phyloP scores from a whole-genome alignment of 768 basidiomycete genomes.

The Dioszegia aurantiaca region DNA sequence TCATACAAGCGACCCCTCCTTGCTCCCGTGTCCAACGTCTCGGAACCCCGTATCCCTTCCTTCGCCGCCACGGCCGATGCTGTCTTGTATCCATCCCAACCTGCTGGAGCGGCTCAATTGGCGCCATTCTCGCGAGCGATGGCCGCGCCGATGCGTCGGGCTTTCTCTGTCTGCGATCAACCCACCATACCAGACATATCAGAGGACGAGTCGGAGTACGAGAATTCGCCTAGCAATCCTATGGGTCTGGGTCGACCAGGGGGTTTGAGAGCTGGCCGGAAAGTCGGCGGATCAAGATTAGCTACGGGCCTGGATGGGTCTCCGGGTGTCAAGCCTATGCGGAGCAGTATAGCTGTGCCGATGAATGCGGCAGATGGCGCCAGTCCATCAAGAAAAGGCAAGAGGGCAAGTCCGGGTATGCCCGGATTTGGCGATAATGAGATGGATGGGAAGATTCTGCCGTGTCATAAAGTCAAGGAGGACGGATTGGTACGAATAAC shows the following conservation, averaged over 20 bases:
- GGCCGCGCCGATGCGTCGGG: constrained; percentile 45
- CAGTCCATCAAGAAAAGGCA: constrained; percentile 25
- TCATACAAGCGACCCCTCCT: constrained; percentile 45
- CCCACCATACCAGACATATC: constrained; percentile 32
- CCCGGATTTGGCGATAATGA: constrained; percentile 93
- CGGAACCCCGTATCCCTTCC: constrained; percentile 21
- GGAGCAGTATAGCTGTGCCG: constrained; percentile 26
- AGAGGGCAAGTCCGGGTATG: constrained; percentile 56
- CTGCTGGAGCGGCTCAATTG: constrained; percentile 5
- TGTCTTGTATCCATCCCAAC: constrained; percentile 31
- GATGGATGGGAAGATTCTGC: constrained; percentile 84
- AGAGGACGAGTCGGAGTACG: constrained; percentile 41
- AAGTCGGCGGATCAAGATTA: constrained; percentile 26
- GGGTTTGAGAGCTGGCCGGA: constrained; percentile 20
- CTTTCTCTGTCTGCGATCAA: constrained; percentile 50
- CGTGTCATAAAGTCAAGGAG: constrained; percentile 88
- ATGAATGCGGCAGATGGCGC: constrained; percentile 12
- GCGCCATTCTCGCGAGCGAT: constrained; percentile 34
- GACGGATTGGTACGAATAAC: constrained; percentile 93
- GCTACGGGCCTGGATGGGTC: constrained; percentile 37
- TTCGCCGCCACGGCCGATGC: constrained; percentile 40
- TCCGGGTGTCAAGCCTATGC: constrained; percentile 31
- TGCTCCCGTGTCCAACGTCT: constrained; percentile 22
- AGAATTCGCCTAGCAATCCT: constrained; percentile 35
- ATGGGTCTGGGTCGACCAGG: constrained; percentile 22